Evolutionary conservation across 2,329 filamentous ascomycete genomes (phyloP), one percentile per base, ranked within the genome.

Genomic region (Colletotrichum sp.): DNA sequence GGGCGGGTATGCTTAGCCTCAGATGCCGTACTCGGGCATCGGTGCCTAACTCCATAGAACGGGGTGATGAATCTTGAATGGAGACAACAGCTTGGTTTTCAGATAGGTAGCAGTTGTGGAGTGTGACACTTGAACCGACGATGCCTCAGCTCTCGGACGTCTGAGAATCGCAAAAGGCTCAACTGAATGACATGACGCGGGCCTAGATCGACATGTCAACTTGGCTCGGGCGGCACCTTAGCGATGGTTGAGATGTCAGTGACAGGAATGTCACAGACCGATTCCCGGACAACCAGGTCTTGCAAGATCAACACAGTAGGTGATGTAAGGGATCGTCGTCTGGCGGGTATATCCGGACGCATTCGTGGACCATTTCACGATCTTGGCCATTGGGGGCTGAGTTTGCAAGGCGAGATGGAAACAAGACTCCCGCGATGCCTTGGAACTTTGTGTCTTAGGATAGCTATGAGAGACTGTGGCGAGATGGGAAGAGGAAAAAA

Each of bases 261-360:
- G 12, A 5, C 27, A 19, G 44, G 64, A 73, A 75, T 68, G 57
- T 22, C 39, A 68, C 19, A 16, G 57, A 15, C 22, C 27, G 57
- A 39, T 44, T 27, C 44, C 73, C 59, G 27, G 73, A 65, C 73
- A 75, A 75, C 73, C 27, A 48, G 57, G 22, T 22, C 16, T 32
- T 64, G 63, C 22, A 25, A 32, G 70, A 60, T 73, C 69, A 59
- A 25, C 64, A 73, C 22, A 44, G 22, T 28, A n/a, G 28, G 73
- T 59, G 70, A 75, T 75, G 73, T 74, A 73, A 73, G 32, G 12
- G 73, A 75, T 75, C 73, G 34, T 68, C 64, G 32, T 44, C 32
- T 39, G 32, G n/a, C 73, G 64, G 57, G 32, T 68, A 64, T 22
- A 64, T 64, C 64, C 63, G 44, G 70, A 75, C 22, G 64, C 70